Evolutionary conservation across 257 asterid genomes (phyloP).

Genomic region (Mentha longifolia): DNA sequence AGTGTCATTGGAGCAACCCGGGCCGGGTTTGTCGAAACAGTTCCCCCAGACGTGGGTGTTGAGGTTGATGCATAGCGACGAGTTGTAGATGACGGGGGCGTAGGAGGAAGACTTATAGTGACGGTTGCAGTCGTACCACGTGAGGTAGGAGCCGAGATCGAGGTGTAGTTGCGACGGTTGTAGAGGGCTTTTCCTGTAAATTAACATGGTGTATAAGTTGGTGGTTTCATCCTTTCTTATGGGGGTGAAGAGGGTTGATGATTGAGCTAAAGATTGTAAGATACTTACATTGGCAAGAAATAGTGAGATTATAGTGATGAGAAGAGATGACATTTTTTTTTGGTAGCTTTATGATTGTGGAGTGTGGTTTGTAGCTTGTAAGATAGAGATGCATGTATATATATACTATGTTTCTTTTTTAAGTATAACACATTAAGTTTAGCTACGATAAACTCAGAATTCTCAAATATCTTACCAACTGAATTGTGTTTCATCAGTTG

Average conservation of each 20-base stretch:
- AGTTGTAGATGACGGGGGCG: conserved; percentile 34
- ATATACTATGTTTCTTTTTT: too few relatives aligned
- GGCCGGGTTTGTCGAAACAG: conserved; percentile 36
- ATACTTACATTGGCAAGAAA: neutral
- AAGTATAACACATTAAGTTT: too few relatives aligned
- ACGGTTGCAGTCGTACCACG: conserved; percentile 39
- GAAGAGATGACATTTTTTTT: conserved; percentile 6
- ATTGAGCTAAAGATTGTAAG: neutral
- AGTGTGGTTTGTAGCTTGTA: too few relatives aligned
- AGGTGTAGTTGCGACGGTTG: conserved; percentile 37
- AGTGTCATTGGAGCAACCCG: conserved; percentile 40
- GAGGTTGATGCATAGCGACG: conserved; percentile 29
- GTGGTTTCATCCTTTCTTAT: conserved; percentile 37
- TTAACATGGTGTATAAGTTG: conserved; percentile 32
- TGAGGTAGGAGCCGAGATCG: conserved; percentile 43
- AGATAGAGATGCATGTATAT: too few relatives aligned
- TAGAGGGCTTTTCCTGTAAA: conserved; percentile 42
- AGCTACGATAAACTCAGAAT: too few relatives aligned
- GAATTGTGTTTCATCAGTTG: too few relatives aligned
- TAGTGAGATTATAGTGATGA: neutral
- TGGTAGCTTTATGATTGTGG: neutral
- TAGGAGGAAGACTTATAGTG: conserved; percentile 44
- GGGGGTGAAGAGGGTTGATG: conserved; percentile 31
- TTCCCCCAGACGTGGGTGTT: conserved; percentile 12
- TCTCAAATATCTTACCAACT: too few relatives aligned